Evolutionary conservation across 2,329 filamentous ascomycete genomes (phyloP).

Genomic region (Thermoascus crustaceus): DNA sequence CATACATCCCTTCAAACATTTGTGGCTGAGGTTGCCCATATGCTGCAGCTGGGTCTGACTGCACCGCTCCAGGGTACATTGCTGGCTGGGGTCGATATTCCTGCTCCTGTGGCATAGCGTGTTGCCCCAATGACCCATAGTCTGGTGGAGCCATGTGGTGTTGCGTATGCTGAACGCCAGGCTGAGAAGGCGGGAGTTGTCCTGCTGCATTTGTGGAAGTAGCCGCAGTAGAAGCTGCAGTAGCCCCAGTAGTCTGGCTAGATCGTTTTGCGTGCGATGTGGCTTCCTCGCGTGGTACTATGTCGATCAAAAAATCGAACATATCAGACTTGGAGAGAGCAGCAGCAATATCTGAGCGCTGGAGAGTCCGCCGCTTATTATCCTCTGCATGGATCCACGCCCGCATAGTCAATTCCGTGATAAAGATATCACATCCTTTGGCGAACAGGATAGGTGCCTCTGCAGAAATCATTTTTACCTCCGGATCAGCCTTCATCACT

Average conservation of each 20-base stretch:
- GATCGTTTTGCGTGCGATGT: constrained; percentile 74
- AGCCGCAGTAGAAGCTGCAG: constrained; percentile 39
- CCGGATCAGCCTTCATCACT: constrained; percentile 98
- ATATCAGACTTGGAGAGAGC: constrained; percentile 96
- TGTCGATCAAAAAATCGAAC: constrained; percentile 99
- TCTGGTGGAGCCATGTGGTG: constrained; percentile 50
- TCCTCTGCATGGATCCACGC: constrained; percentile 99
- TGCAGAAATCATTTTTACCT: constrained; percentile 99
- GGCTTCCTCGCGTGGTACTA: constrained; percentile 92
- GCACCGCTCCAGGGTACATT: constrained; percentile 77
- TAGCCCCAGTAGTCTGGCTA: constrained; percentile 39
- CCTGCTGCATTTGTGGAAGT: constrained; percentile 20
- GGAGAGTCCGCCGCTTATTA: constrained; percentile 92
- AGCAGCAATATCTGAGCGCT: constrained; percentile 92
- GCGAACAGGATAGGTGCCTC: constrained; percentile 97
- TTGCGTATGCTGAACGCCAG: constrained; percentile 45
- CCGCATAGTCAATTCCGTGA: constrained; percentile 97
- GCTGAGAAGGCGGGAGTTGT: constrained; percentile 37
- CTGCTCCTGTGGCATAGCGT: constrained; percentile 58
- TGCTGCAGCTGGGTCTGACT: constrained; percentile 59
- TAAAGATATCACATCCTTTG: constrained; percentile 98
- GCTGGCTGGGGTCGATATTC: constrained; percentile 71
- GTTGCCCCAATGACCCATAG: constrained; percentile 53
- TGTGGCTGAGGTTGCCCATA: constrained; percentile 67
- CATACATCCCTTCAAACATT: constrained; percentile 87